Evolutionary conservation across 345 rosid genomes (phyloP).

Genomic region (Capsella bursapastoris): DNA sequence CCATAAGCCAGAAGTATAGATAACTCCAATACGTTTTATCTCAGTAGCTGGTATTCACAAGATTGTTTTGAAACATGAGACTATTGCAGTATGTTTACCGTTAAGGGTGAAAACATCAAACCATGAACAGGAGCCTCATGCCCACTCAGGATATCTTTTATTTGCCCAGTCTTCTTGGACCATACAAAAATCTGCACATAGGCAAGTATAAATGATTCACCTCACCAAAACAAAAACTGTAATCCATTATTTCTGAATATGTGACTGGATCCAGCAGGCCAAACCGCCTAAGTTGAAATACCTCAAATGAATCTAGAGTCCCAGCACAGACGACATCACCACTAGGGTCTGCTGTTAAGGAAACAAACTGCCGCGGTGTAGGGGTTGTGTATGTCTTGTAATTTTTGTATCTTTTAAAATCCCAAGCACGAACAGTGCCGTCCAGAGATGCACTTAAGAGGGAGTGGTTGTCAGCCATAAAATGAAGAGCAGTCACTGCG

Average conservation of each 20-base stretch:
- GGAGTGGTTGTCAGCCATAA: constrained; percentile 87
- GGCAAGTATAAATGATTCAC: constrained; percentile 24
- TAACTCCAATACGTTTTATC: neutral
- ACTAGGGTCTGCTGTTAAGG: constrained; percentile 90
- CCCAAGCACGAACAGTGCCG: constrained; percentile 99
- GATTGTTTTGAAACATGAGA: neutral
- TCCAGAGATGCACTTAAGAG: constrained; percentile 94
- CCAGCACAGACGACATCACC: constrained; percentile 99
- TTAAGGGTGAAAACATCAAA: constrained; percentile 81
- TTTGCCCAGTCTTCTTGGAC: constrained; percentile 99
- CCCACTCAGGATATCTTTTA: constrained; percentile 89
- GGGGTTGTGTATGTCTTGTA: constrained; percentile 96
- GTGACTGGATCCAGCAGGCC: neutral
- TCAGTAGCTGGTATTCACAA: constrained; percentile 12
- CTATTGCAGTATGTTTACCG: constrained; percentile 55
- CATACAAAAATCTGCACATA: constrained; percentile 82
- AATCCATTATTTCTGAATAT: neutral
- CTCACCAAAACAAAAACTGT: constrained; percentile 1
- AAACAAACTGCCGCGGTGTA: constrained; percentile 90
- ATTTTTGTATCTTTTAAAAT: constrained; percentile 86
- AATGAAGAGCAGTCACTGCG: constrained; percentile 94
- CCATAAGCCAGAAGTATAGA: constrained; percentile 17
- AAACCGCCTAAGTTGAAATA: constrained; percentile 30
- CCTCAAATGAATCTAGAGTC: constrained; percentile 96
- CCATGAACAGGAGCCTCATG: constrained; percentile 99